Evolutionary conservation across 331 rosid genomes (phyloP), one percentile per base, ranked within the genome.

Genomic region (Arachis monticola): DNA sequence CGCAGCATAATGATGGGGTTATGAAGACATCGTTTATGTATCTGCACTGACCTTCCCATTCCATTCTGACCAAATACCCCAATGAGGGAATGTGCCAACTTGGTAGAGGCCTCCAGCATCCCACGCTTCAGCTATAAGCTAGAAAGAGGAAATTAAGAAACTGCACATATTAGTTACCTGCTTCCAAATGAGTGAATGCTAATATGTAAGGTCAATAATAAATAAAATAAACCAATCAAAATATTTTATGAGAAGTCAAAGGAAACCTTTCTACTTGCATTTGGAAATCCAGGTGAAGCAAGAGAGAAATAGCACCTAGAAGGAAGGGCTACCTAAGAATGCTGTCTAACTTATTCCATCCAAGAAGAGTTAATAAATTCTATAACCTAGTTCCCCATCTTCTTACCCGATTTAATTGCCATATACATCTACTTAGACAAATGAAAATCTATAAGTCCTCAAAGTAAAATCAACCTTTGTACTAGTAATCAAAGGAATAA

Each of bases 91-190:
- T 27, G 81, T 69, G 76, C 97, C 99, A 86, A 94, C 96, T 90
- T 94, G 99, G 87, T 94, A 94, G 52, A 92, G 86, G 78, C 99
- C 97, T 60, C 97, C 99, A 3, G 97, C 79, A 86, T 94, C 99
- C 99, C 99, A 94, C 75, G 99, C 97, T 84, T 94, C 99, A 76
- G 99, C 97, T 84, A 92, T 86, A 73, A 94, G 97, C 99, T 94
- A 76, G 59, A 62, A 80, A 81, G 67, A 78, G 22, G 73, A 77
- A 74, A 72, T 71, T 44, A 72, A 74, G 66, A 76, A 60, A 77
- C 53, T 60, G 4, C 5, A 52, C 66, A 60, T 59, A 22, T 48
- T 72, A 80, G 77, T 63, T 77, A 65, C 68, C 35, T 27, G 64
- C 75, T 72, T 72, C 32, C 60, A 60, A 47, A 77, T 51, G 35